Conservation (phyloP, 2,329 filamentous ascomycete genomes). For the Escovopsis sp. region DNA sequence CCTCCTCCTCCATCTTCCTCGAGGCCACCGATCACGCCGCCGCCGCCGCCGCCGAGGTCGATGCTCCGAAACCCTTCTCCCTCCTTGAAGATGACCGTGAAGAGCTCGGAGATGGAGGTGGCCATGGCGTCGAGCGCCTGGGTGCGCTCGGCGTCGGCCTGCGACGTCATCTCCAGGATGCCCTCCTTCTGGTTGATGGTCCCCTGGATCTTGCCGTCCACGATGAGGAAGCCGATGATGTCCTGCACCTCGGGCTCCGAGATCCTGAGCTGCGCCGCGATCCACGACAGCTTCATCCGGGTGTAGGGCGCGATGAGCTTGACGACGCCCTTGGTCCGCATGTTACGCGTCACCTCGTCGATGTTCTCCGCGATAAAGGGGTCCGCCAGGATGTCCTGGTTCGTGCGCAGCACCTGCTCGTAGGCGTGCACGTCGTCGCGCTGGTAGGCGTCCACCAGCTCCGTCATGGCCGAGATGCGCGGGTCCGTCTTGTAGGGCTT, state of each 20-base stretch:
- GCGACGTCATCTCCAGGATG: conserved; percentile 63
- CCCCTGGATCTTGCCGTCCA: conserved; percentile 74
- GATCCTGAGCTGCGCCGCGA: conserved; percentile 78
- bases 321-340: conserved; percentile 89
- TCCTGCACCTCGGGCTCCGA: conserved; percentile 78
- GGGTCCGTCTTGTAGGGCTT: conserved; percentile 96
- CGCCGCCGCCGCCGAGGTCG: conserved; percentile 13
- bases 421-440: conserved; percentile 87
- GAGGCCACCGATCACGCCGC: no score
- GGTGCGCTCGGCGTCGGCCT: conserved; percentile 58
- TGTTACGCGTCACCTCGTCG: conserved; percentile 93
- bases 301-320: conserved; percentile 93
- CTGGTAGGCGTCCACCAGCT: conserved; percentile 92
- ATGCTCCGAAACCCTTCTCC: conserved; percentile 50
- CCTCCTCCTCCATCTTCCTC: conserved; percentile 67
- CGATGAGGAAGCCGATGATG: conserved; percentile 86
- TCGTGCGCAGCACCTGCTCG: conserved; percentile 71
- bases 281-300: conserved; percentile 74
- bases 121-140: conserved; percentile 60
- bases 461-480: conserved; percentile 91
- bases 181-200: conserved; percentile 82
- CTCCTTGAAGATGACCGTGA: conserved; percentile 58
- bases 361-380: conserved; percentile 98
- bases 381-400: conserved; percentile 79
- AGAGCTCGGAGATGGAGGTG: conserved; percentile 52